phyloP scores from a whole-genome alignment of 179 eudicot species.

The Spergularia azorica region DNA sequence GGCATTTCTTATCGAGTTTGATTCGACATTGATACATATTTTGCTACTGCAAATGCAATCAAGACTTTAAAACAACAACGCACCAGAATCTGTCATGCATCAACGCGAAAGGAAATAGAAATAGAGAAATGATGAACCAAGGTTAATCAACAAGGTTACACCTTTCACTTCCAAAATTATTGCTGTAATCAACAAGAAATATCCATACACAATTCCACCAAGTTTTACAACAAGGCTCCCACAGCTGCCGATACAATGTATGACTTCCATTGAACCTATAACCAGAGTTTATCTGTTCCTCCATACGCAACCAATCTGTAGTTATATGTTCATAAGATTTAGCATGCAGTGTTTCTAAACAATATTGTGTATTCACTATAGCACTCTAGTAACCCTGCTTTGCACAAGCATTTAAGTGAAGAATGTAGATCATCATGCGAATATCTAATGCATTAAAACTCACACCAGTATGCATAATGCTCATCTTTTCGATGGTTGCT shows the following conservation, averaged over 20 bases:
- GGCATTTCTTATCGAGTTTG: background rate
- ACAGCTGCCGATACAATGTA: background rate
- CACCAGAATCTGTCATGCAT: too few relatives aligned
- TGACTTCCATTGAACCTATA: background rate
- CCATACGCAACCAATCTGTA: background rate
- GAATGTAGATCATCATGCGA: background rate
- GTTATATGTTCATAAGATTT: background rate
- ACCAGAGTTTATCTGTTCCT: background rate
- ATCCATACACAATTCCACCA: conserved; percentile 6
- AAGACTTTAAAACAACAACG: too few relatives aligned
- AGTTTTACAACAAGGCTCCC: conserved; percentile 13
- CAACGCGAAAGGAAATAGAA: too few relatives aligned
- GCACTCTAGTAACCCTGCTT: background rate
- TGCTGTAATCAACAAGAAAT: conserved; percentile 7
- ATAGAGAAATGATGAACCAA: background rate
- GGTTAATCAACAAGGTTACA: background rate
- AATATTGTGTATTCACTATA: background rate
- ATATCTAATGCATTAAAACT: conserved; percentile 26
- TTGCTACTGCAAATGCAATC: too few relatives aligned
- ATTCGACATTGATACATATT: too few relatives aligned
- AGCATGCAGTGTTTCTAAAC: background rate
- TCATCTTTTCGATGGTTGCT: conserved; percentile 81
- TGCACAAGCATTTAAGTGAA: background rate
- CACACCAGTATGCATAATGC: conserved; percentile 88
- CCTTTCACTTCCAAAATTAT: background rate